Evolutionary conservation across 768 basidiomycete species (phyloP), one percentile per base, ranked within the genome.

Genomic region (Basidioascus undulatus): DNA sequence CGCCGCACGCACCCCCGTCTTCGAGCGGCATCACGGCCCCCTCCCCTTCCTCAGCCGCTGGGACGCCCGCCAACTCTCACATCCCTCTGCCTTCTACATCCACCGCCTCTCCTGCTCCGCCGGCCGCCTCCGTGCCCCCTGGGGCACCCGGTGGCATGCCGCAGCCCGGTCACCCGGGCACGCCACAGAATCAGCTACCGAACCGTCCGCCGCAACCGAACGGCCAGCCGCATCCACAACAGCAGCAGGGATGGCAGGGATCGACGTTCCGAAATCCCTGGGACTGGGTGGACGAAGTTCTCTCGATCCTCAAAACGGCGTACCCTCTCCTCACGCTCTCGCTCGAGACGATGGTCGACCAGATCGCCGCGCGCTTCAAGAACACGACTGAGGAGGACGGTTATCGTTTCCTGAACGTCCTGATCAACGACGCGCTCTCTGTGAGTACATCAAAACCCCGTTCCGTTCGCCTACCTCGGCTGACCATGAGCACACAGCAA

Each of bases 261-360:
- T n/a, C 18, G 33, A 25, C 19, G 37, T n/a, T n/a, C 49, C 56
- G 56, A 45, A 77, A 79, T 50, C 71, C 81, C 21, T 81, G 72
- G 69, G 89, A 96, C 40, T 68, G 78, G 50, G 73, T 92, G 6
- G 92, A 98, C 18, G 92, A 96, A 53, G 72, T 96, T 43, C 71
- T 86, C 32, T 77, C 86, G 54, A 74, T 82, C 28, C 65, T 96
- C 51, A 96, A 98, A 62, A 92, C 89, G 0, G 76, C 82, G 0
- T 92, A 87, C 65, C 92, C 92, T 0, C 67, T 99, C 6, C 68
- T 98, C 27, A 81, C 89, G 24, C 64, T 96, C 18, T 92, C 84
- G 42, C 66, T 99, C 66, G 92, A 99, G 61, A 87, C 83, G 13
- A 78, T 94, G 68, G 78, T 87, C 4, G 92, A 99, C 49, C 86